These are phyloP conservation scores for Sungouiella blattae DNA, from an alignment of 805 yeast genomes.

Conservation along the genomic window DNA sequence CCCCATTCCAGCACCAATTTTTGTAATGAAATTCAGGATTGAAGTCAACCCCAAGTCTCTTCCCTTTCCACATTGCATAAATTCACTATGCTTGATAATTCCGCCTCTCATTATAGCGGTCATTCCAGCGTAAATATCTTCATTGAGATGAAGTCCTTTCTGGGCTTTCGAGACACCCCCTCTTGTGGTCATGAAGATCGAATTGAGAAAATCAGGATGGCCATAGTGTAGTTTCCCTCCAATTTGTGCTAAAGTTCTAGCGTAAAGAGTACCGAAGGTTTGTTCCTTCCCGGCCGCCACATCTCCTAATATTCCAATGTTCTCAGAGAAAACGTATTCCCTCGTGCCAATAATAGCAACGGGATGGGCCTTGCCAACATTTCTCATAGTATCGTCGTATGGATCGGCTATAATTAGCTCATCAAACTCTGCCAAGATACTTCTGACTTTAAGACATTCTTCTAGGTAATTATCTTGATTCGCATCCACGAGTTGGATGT, in stretches of 20 bases:
- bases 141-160: constrained; percentile 80
- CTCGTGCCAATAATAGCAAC: constrained; percentile 87
- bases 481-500: constrained; percentile 80
- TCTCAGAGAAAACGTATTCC: constrained; percentile 83
- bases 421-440: constrained; percentile 79
- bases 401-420: constrained; percentile 40
- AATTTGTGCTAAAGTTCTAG: constrained; percentile 78
- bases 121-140: constrained; percentile 89
- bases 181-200: constrained; percentile 75
- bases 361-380: constrained; percentile 35
- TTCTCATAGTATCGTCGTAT: constrained; percentile 13
- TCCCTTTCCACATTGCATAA: constrained; percentile 88
- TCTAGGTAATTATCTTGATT: constrained; percentile 84
- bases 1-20: constrained; percentile 93
- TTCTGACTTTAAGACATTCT: constrained; percentile 80
- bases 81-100: constrained; percentile 82
- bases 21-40: constrained; percentile 78
- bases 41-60: constrained; percentile 87
- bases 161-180: constrained; percentile 89
- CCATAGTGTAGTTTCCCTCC: constrained; percentile 88
- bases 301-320: constrained; percentile 82
- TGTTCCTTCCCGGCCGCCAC: constrained; percentile 91
- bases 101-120: constrained; percentile 81
- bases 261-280: constrained; percentile 81
- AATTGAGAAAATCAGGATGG: constrained; percentile 81